Base-by-base conservation (phyloP, 495 filamentous ascomycete genomes). In the Penicillium diatomitis region DNA sequence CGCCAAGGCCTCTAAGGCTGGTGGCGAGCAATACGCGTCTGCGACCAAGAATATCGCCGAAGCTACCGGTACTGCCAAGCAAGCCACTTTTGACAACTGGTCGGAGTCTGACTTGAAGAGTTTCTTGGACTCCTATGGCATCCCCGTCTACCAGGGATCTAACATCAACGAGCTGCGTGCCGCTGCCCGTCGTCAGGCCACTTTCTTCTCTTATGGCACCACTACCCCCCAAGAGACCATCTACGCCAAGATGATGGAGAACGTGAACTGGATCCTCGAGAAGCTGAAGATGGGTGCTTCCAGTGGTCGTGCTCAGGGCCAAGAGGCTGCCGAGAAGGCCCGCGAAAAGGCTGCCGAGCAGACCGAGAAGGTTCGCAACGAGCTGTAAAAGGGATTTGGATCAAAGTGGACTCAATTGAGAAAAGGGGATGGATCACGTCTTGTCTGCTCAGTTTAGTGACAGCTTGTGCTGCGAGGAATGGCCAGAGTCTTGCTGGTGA, bases 41-140 rank as follows among this genome's bases (percentile, higher is more conserved):
- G 81, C 83, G 11, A 90, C 87, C 12, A 84, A 82, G 28, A 84
- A 85, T 50, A 70, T 91, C 6, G 72, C 84, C 3, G 66, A 79
- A 32, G 83, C 81, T 7, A 90, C 88, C 7, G 80, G 79, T 48
- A 57, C 73, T 4, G 84, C 76, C 40, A 91, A 90, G 71, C 78
- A 84, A 11, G 66, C 64, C 11, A 76, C 80, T 4, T 92, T 92
- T 53, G 83, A 92, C 41, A 83, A 80, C 2, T 95, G 88, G 88
- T 86, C 86, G 45, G 81, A 82, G 31, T 83, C 79, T 10, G 88
- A 95, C 12, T 71, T 95, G 46, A 91, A 91, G 72, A 69, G 77
- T 9, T 91, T 89, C 52, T 75, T 91, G 8, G 87, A 91, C 62
- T 84, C 81, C 43, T 91, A 90, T 57, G 87, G 87, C 36, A 74